Percentiles rank a stretch among this genome's conserved stretches.
Evolutionary conservation across 2,329 filamentous ascomycete genomes (phyloP).

Genomic region (Aquanectria penicillioides): DNA sequence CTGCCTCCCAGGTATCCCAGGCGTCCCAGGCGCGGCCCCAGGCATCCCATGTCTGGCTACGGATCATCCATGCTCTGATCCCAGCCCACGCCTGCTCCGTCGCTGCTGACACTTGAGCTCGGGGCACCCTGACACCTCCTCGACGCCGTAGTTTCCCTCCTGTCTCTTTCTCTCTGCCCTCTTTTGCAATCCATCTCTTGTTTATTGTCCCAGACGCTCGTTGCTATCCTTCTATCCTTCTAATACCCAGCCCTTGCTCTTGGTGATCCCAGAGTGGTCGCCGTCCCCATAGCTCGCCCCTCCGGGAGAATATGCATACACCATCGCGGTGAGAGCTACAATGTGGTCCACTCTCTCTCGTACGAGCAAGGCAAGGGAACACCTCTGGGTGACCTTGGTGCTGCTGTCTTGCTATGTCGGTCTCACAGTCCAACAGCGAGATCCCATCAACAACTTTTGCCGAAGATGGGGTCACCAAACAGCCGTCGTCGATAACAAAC

Average conservation of each 20-base stretch:
- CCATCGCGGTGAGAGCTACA: conserved; percentile 33
- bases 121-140: conserved; percentile 10
- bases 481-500: conserved; percentile 64
- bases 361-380: conserved; percentile 24
- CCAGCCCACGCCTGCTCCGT: conserved; percentile 16
- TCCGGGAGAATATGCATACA: conserved; percentile 35
- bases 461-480: conserved; percentile 68
- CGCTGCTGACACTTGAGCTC: conserved; percentile 9
- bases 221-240: conserved; percentile 4
- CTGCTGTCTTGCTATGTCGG: conserved; percentile 32
- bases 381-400: conserved; percentile 30
- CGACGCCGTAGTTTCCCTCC: conserved; percentile 16
- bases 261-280: conserved; percentile 16
- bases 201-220: conserved; percentile 3
- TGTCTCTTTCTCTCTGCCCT: conserved; percentile 5
- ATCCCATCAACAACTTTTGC: conserved; percentile 65
- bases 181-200: neutral
- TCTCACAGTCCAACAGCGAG: conserved; percentile 49
- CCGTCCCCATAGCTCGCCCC: neutral
- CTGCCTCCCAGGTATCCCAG: conserved; percentile 27
- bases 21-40: conserved; percentile 20
- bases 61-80: conserved; percentile 6
- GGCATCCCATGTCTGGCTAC: conserved; percentile 16
- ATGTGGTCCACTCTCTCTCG: conserved; percentile 38
- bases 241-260: neutral